phyloP scores from a whole-genome alignment of 2,329 filamentous ascomycete genomes.

The Tolypocladium tropicale region DNA sequence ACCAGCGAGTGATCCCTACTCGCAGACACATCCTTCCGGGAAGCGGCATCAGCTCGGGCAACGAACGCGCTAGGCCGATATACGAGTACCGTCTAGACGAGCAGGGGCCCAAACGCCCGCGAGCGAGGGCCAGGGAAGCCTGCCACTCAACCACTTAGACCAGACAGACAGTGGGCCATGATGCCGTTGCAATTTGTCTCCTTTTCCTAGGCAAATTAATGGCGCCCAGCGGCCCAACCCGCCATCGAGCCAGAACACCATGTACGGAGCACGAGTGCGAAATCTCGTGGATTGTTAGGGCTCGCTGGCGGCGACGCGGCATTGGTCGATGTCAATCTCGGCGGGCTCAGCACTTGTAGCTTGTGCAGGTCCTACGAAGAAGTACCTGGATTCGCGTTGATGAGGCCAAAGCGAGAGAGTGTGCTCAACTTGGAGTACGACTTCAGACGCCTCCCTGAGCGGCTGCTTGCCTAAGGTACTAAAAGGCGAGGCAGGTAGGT shows the following conservation, averaged over 20 bases:
- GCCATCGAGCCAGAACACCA: neutral
- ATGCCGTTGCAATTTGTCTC: neutral
- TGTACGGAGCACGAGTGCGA: neutral
- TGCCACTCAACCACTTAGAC: neutral
- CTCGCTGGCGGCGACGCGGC: too few relatives aligned
- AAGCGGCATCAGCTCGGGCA: neutral
- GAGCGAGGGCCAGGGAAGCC: neutral
- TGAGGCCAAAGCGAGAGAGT: too few relatives aligned
- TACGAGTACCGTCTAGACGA: neutral
- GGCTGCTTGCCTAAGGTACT: too few relatives aligned
- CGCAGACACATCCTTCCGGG: neutral
- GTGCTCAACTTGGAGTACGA: too few relatives aligned
- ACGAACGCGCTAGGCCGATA: neutral
- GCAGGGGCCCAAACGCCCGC: neutral
- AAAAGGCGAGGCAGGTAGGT: too few relatives aligned
- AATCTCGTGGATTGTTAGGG: too few relatives aligned
- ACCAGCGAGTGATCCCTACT: too few relatives aligned
- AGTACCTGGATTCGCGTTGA: too few relatives aligned
- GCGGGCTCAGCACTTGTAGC: neutral
- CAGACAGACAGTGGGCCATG: neutral
- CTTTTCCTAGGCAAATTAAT: neutral
- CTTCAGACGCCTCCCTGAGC: too few relatives aligned
- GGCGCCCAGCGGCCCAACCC: neutral
- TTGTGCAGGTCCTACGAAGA: too few relatives aligned
- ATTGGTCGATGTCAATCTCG: neutral